Conservation (phyloP, 2,329 filamentous ascomycete genomes). For the Exophiala sideris region DNA sequence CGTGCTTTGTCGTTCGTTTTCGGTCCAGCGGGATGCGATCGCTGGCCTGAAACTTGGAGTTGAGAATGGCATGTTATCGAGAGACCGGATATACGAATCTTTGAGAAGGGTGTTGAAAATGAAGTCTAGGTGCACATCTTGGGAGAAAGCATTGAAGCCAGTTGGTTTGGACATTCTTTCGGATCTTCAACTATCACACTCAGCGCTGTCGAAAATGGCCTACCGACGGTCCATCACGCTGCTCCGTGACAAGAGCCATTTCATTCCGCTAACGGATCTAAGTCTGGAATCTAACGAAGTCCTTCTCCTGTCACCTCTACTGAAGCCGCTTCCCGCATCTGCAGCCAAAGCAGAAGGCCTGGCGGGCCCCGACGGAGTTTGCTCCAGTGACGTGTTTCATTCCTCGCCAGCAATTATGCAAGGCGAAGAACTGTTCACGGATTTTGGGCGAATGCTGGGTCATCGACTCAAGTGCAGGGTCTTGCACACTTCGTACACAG, state of each 20-base stretch:
- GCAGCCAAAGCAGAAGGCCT: constrained; percentile 48
- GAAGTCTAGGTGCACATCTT: constrained; percentile 81
- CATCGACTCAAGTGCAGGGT: constrained; percentile 80
- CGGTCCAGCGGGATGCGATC: constrained; percentile 85
- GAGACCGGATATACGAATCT: constrained; percentile 73
- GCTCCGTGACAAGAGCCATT: constrained; percentile 78
- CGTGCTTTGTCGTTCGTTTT: constrained; percentile 79
- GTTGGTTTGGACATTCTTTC: constrained; percentile 72
- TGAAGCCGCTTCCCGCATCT: constrained; percentile 85
- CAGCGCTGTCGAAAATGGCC: constrained; percentile 73
- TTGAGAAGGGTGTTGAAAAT: constrained; percentile 72
- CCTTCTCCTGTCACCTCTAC: constrained; percentile 79
- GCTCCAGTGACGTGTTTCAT: constrained; percentile 44
- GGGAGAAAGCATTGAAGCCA: constrained; percentile 83
- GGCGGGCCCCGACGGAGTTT: constrained; percentile 24
- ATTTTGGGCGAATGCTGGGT: constrained; percentile 79
- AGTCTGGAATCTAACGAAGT: constrained; percentile 81
- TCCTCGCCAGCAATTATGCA: constrained; percentile 69
- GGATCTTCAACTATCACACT: constrained; percentile 76
- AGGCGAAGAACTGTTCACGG: constrained; percentile 85
- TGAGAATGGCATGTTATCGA: constrained; percentile 83
- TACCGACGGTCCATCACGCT: constrained; percentile 93
- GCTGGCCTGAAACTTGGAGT: constrained; percentile 82
- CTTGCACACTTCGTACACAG: constrained; percentile 89
- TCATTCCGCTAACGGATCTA: constrained; percentile 76